phyloP scores from a whole-genome alignment of 192 early-diverging fungal genomes.

The Geranomyces variabilis region DNA sequence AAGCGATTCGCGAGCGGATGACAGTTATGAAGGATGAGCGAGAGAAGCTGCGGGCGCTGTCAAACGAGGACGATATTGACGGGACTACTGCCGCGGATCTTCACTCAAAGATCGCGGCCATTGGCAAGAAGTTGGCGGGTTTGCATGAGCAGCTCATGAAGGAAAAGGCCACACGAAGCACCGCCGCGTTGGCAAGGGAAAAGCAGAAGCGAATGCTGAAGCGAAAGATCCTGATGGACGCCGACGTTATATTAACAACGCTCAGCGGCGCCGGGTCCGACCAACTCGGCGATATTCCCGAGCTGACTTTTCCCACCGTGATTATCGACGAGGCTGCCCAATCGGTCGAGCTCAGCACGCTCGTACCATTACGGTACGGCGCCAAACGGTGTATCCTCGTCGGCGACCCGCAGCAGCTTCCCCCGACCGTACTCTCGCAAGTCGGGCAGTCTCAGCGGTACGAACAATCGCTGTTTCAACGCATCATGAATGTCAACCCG shows the following conservation, averaged over 20 bases:
- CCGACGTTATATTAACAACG: constrained; percentile 79
- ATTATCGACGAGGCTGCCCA: constrained; percentile 98
- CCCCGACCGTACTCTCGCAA: constrained; percentile 85
- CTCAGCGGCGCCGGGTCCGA: constrained; percentile 88
- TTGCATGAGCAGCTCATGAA: constrained; percentile 44
- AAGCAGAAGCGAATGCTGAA: constrained; percentile 58
- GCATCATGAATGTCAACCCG: constrained; percentile 73
- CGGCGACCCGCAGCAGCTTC: constrained; percentile 93
- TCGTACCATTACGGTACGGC: constrained; percentile 88
- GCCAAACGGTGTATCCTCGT: constrained; percentile 83
- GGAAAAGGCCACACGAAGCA: constrained; percentile 6
- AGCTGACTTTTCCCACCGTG: constrained; percentile 70
- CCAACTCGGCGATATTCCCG: constrained; percentile 61
- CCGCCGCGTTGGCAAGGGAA: constrained; percentile 42
- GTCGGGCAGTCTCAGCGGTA: constrained; percentile 59
- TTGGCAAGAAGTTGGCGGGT: constrained; percentile 30
- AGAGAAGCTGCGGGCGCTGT: constrained; percentile 35
- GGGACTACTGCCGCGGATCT: constrained; percentile 19
- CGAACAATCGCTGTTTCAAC: constrained; percentile 87
- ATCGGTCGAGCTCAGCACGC: constrained; percentile 79
- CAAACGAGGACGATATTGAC: constrained; percentile 26
- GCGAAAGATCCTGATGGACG: constrained; percentile 69
- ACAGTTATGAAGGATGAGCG: constrained; percentile 41
- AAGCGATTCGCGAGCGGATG: constrained; percentile 29
- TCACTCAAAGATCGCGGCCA: constrained; percentile 12